Evolutionary conservation across 2,329 filamentous ascomycete species (phyloP), one percentile per base, ranked within the genome.

Genomic region (Microcera coccophila): DNA sequence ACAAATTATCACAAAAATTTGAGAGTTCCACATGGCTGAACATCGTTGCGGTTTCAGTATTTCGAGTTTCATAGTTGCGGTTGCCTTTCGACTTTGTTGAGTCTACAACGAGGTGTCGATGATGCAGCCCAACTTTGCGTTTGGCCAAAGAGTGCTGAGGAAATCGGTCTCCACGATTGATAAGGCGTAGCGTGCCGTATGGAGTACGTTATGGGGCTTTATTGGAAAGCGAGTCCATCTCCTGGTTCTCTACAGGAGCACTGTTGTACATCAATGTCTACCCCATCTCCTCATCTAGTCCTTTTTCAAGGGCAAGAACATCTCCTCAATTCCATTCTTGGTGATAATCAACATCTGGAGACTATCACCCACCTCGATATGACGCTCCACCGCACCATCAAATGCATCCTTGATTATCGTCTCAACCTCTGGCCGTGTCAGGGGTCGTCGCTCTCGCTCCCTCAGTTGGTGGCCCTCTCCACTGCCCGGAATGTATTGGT

Each of bases 321-420:
- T 79, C 76, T 98, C 93, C 72, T 94, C 79, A 61, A 97, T 90
- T 10, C 93, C 93, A 40, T 89, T 75, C 67, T 78, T 81, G 37
- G 90, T 95, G 61, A 97, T 89, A 57, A 94, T 82, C 77, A 98
- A 78, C 81, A 96, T 90, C 76, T 98, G 93, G 65, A 98, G 71
- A 38, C 86, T 85, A 72, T 98, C 93, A 67, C 93, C 93, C 49
- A 98, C 94, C 76, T 98, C 93, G 58, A 98, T 98, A 73, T 98
- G 93, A 70, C 93, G 86, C 79, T 98, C 93, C 24, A 95, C 91
- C 4, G 94, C 93, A 66, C 91, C 94, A 50, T 95, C 94, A 69
- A 98, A 98, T 3, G 93, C 93, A 78, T 98, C 93, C 71, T 91
- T 88, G 58, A 98, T 91, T 59, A 98, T 66, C 52, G 85, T 81